Base-by-base conservation (phyloP, 1,139 yeast genomes). In the Magnusiomyces suaveolens region DNA sequence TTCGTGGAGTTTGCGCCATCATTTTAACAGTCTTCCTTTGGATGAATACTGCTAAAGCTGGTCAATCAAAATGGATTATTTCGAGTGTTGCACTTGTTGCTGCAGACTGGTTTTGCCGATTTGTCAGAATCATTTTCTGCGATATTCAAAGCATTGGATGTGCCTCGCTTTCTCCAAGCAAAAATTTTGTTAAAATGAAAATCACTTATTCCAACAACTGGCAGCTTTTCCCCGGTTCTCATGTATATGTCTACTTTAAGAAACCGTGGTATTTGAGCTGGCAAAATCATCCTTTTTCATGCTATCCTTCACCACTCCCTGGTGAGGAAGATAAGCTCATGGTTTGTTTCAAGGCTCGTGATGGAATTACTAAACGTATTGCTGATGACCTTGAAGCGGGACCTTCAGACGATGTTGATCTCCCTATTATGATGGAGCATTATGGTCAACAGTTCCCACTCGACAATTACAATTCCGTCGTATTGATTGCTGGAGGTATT, bases 211-310 rank as follows among this genome's bases (percentile, higher is more conserved):
- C 65, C n/a, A 58, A 65, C 23, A 53, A 58, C 16, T 75, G 82
- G 77, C 69, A 69, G 47, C 64, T 74, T 12, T 65, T 65, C 51
- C 81, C 86, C 1, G 87, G 87, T 4, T 75, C 81, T 2, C 83
- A 77, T 63, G 81, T 78, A 1, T 84, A 75, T 63, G 68, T 82
- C 52, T 78, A 81, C 64, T 78, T 82, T 60, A 68, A 83, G 50
- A 79, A 81, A 61, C 76, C 83, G 58, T 64, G 81, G 43, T 57
- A 61, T 36, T 58, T 58, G 23, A 75, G 78, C 48, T 66, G 76
- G 64, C 87, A 84, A 64, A 77, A 84, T 0, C 90, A 84, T 66
- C 90, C 90, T 0, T 84, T 83, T 64, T 80, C 88, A 0, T 69
- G 78, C 25, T 74, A 79, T 51, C 48, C 56, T 50, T 52, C 66